phyloP scores from a whole-genome alignment of 2,329 filamentous ascomycete species.

The Exophiala sp. region DNA sequence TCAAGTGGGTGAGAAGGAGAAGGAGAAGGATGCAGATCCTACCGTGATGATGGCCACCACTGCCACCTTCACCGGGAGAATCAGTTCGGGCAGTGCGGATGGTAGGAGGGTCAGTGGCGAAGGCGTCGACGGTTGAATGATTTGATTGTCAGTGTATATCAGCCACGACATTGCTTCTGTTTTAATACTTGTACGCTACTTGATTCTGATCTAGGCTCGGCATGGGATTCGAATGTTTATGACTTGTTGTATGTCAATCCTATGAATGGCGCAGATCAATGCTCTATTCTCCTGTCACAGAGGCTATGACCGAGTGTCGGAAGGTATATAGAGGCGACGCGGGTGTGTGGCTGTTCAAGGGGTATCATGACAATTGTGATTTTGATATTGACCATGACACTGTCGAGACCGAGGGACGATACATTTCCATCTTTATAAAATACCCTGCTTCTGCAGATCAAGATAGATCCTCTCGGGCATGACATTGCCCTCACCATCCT shows the following conservation, averaged over 20 bases:
- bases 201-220: slow-evolving; percentile 1
- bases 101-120: slow-evolving; percentile 11
- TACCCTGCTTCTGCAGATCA: slow-evolving; percentile 86
- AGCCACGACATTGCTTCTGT: too few species aligned
- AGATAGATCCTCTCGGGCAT: slow-evolving; percentile 99
- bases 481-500: slow-evolving; percentile 93
- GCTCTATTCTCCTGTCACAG: too few species aligned
- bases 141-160: too few species aligned
- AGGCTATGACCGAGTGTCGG: too few species aligned
- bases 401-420: too few species aligned
- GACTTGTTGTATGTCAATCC: too few species aligned
- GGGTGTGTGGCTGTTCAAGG: too few species aligned
- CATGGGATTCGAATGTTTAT: background rate
- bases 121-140: slow-evolving; percentile 8
- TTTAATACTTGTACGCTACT: background rate
- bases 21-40: background rate
- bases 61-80: slow-evolving; percentile 6
- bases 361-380: too few species aligned
- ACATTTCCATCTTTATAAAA: slow-evolving; percentile 50
- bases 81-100: slow-evolving; percentile 10
- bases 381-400: too few species aligned
- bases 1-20: slow-evolving; percentile 11
- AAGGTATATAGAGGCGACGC: too few species aligned
- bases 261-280: too few species aligned
- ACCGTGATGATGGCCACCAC: background rate